These are phyloP conservation scores for Scutellaria minor DNA, from an alignment of 257 asterid species.

Conservation along the genomic window DNA sequence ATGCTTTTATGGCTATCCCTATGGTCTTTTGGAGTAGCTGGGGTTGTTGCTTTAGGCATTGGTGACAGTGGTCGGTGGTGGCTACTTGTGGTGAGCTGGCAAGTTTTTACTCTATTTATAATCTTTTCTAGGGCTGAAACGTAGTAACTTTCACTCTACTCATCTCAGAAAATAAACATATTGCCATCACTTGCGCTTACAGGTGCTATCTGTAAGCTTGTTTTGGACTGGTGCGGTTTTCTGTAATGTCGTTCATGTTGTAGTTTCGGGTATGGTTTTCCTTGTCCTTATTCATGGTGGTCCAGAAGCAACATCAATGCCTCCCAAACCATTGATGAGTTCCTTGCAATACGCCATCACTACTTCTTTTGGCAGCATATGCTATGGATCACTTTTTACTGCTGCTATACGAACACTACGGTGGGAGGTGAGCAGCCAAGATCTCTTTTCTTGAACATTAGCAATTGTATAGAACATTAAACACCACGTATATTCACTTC, in stretches of 20 bases:
- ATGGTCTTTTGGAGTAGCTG: conserved; percentile 97
- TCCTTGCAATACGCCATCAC: conserved; percentile 79
- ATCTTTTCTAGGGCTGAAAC: conserved; percentile 31
- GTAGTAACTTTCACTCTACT: conserved; percentile 23
- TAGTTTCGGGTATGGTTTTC: conserved; percentile 94
- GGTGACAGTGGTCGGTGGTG: conserved; percentile 95
- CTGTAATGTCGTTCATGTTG: conserved; percentile 84
- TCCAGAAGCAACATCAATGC: conserved; percentile 81
- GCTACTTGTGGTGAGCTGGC: conserved; percentile 99
- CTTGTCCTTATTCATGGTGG: conserved; percentile 88
- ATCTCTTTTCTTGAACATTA: conserved; percentile 26
- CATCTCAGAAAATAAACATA: conserved; percentile 28
- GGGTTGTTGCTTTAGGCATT: conserved; percentile 79
- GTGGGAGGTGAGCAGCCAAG: conserved; percentile 75
- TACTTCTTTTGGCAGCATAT: conserved; percentile 95
- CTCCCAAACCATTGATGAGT: conserved; percentile 73
- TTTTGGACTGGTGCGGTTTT: conserved; percentile 99
- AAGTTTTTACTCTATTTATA: conserved; percentile 72
- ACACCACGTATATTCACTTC: conserved; percentile 9
- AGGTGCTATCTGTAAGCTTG: conserved; percentile 87
- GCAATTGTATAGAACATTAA: conserved; percentile 2
- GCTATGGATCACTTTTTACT: conserved; percentile 98
- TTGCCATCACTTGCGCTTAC: conserved; percentile 38
- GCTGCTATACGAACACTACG: conserved; percentile 94
- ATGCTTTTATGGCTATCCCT: conserved; percentile 90